A percentile compares a stretch with the other conserved stretches of the same genome.
These are phyloP conservation scores for Echinosophora koreensis DNA, from an alignment of 306 rosid genomes.

Conservation along the genomic window DNA sequence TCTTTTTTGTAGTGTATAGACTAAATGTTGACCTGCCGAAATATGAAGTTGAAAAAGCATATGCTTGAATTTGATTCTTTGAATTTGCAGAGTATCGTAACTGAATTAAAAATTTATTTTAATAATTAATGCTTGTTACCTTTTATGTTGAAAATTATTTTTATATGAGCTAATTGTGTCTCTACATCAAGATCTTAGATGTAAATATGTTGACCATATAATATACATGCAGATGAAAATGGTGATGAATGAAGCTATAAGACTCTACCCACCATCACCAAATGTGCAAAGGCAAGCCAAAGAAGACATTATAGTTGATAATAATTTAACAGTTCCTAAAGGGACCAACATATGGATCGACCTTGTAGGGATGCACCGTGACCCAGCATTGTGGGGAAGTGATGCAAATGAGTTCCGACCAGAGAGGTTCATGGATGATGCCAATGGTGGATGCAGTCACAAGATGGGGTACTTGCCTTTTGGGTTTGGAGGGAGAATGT, in stretches of 20 bases:
- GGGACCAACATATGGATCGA: conserved; percentile 79
- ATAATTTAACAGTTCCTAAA: conserved; percentile 52
- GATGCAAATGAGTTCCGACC: conserved; percentile 72
- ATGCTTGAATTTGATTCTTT: too few species aligned
- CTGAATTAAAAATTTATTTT: too few species aligned
- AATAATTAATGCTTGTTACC: background rate
- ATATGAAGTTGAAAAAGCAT: too few species aligned
- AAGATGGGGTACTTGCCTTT: conserved; percentile 78
- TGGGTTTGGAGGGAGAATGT: conserved; percentile 80
- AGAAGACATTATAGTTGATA: conserved; percentile 58
- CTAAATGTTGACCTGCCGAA: too few species aligned
- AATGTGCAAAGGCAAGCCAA: conserved; percentile 74
- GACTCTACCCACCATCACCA: conserved; percentile 74
- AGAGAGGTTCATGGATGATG: conserved; percentile 59
- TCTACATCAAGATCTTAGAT: background rate
- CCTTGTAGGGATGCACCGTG: conserved; percentile 68
- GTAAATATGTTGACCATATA: background rate
- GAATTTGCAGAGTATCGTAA: too few species aligned
- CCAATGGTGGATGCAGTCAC: conserved; percentile 66
- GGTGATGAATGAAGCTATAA: conserved; percentile 69
- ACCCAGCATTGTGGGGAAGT: conserved; percentile 60
- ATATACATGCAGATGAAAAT: conserved; percentile 63
- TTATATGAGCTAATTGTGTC: background rate
- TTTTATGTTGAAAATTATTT: background rate
- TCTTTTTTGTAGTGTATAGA: too few species aligned